Evolutionary conservation across 2,329 filamentous ascomycete species (phyloP).

Genomic region (Colletotrichum caudatum): DNA sequence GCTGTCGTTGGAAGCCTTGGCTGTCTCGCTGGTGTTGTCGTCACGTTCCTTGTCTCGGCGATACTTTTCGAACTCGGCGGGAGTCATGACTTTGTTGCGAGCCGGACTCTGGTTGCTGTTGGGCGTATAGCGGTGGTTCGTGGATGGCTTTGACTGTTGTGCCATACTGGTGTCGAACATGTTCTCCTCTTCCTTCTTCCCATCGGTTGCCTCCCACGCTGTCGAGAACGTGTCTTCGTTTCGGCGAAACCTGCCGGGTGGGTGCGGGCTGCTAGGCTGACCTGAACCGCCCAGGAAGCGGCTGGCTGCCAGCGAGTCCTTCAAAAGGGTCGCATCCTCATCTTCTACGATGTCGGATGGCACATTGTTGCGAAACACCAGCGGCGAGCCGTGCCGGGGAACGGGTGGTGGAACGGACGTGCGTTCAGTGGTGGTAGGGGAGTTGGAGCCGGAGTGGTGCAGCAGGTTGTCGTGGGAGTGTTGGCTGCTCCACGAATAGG

Average conservation of each 20-base stretch:
- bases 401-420: conserved; percentile 52
- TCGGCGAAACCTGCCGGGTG: conserved; percentile 51
- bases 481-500: conserved; percentile 65
- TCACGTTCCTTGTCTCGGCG: conserved; percentile 78
- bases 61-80: conserved; percentile 86
- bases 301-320: conserved; percentile 64
- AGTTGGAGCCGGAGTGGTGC: conserved; percentile 49
- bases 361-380: conserved; percentile 48
- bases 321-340: conserved; percentile 65
- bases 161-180: conserved; percentile 64
- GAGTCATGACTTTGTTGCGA: conserved; percentile 87
- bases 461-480: conserved; percentile 64
- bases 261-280: conserved; percentile 38
- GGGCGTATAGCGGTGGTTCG: conserved; percentile 42
- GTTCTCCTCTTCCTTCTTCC: conserved; percentile 61
- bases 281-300: conserved; percentile 54
- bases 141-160: conserved; percentile 43
- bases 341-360: conserved; percentile 59
- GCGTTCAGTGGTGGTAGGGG: conserved; percentile 50
- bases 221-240: conserved; percentile 56
- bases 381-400: conserved; percentile 53
- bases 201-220: conserved; percentile 44
- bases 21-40: conserved; percentile 56
- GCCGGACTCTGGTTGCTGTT: conserved; percentile 56
- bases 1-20: conserved; percentile 61